A percentile compares a stretch with the other conserved stretches of the same genome.
These are phyloP conservation scores for Prunella vulgaris DNA, from an alignment of 257 asterid species.

Conservation along the genomic window DNA sequence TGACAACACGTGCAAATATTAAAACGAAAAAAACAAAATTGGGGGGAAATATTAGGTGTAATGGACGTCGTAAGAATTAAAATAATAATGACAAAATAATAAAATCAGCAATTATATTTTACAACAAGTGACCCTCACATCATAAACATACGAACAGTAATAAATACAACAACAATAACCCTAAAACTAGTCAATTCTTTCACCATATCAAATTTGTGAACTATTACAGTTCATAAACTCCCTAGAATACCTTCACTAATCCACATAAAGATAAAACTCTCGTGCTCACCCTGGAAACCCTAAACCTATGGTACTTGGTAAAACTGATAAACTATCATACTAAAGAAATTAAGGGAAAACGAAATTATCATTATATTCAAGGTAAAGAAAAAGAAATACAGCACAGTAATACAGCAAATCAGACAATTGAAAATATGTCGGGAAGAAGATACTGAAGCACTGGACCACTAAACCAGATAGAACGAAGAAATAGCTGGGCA, in stretches of 20 bases:
- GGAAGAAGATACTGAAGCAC: constrained; percentile 10
- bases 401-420: background rate
- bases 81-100: background rate
- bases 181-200: background rate
- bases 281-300: background rate
- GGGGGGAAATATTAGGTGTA: background rate
- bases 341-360: background rate
- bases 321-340: background rate
- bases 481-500: background rate
- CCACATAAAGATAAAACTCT: background rate
- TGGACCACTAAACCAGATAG: constrained; percentile 1
- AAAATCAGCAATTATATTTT: background rate
- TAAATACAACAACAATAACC: constrained; percentile 5
- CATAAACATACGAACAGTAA: background rate
- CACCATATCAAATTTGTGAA: background rate
- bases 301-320: background rate
- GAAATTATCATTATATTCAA: background rate
- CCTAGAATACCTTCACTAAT: background rate
- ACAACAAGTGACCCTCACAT: background rate
- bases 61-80: background rate
- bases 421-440: background rate
- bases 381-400: background rate
- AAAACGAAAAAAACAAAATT: background rate
- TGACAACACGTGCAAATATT: background rate
- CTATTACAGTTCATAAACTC: constrained; percentile 1